These are phyloP conservation scores for Suillus spraguei DNA, from an alignment of 768 basidiomycete species.

Conservation along the genomic window DNA sequence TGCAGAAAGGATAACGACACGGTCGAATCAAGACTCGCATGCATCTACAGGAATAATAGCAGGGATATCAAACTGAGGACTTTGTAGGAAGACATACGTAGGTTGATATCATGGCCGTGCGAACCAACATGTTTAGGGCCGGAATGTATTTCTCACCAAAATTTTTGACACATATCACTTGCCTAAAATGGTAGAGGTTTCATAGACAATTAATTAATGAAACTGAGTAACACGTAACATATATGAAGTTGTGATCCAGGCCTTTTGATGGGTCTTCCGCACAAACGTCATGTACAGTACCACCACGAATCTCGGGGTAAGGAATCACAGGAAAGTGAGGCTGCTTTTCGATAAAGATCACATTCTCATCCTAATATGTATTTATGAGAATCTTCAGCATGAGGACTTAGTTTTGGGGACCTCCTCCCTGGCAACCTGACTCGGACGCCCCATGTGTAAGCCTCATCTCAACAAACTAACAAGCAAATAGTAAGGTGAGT, in stretches of 20 bases:
- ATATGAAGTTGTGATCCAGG: not conserved
- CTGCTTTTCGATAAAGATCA: not conserved
- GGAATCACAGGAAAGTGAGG: not conserved
- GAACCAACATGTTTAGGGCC: too few relatives aligned
- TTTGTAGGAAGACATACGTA: too few relatives aligned
- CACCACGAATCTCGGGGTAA: not conserved
- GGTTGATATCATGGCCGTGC: too few relatives aligned
- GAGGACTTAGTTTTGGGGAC: constrained; percentile 3
- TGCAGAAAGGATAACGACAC: too few relatives aligned
- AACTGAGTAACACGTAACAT: not conserved
- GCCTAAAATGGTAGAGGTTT: too few relatives aligned
- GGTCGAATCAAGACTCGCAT: too few relatives aligned
- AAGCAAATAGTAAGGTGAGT: not conserved
- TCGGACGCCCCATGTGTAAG: not conserved
- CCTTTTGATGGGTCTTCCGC: not conserved
- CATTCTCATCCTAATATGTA: not conserved
- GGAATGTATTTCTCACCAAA: too few relatives aligned
- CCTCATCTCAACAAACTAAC: not conserved
- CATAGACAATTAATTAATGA: not conserved
- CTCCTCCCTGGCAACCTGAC: constrained; percentile 4
- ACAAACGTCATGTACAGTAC: not conserved
- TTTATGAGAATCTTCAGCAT: not conserved
- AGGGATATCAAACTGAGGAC: too few relatives aligned
- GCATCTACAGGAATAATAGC: too few relatives aligned
- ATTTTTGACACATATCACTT: too few relatives aligned